These are phyloP conservation scores for Gracilaria caudata DNA, from an alignment of 23 red algal genomes.

Conservation along the genomic window DNA sequence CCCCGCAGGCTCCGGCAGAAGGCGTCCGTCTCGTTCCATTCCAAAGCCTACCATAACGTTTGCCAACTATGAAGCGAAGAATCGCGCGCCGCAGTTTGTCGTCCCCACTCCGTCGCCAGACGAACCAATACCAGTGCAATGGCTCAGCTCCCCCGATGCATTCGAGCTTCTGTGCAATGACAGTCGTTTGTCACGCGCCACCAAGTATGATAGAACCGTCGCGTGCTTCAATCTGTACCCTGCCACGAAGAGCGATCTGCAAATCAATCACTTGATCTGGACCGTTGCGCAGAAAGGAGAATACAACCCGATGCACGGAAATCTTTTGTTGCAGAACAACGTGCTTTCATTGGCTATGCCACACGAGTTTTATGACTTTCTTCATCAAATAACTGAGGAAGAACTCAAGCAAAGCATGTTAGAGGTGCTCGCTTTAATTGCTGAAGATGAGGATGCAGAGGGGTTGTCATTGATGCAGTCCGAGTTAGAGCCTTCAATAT, in stretches of 20 bases:
- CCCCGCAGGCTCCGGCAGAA: neutral
- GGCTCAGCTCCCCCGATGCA: neutral
- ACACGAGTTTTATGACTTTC: slow-evolving; percentile 46
- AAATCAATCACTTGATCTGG: slow-evolving; percentile 52
- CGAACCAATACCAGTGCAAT: neutral
- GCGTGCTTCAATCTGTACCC: slow-evolving; percentile 56
- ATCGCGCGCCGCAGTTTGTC: neutral
- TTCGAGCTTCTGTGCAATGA: slow-evolving; percentile 7
- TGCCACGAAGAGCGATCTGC: slow-evolving; percentile 18
- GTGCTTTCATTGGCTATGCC: slow-evolving; percentile 41
- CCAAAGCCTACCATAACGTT: slow-evolving; percentile 30
- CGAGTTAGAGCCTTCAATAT: slow-evolving; percentile 45
- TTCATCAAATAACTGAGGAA: slow-evolving; percentile 21
- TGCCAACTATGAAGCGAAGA: slow-evolving; percentile 38
- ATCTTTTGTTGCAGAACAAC: slow-evolving; percentile 64
- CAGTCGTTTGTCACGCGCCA: slow-evolving; percentile 1
- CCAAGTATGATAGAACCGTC: slow-evolving; percentile 28
- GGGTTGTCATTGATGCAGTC: slow-evolving; percentile 36
- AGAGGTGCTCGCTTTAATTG: slow-evolving; percentile 56
- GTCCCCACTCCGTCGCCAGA: neutral
- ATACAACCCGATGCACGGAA: slow-evolving; percentile 33
- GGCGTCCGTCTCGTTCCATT: neutral
- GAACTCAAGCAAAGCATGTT: slow-evolving; percentile 47
- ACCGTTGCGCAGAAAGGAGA: slow-evolving; percentile 38
- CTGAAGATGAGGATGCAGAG: slow-evolving; percentile 52